These are phyloP conservation scores for Aschersonia sp. DNA, from an alignment of 2,329 filamentous ascomycete species.

Conservation along the genomic window DNA sequence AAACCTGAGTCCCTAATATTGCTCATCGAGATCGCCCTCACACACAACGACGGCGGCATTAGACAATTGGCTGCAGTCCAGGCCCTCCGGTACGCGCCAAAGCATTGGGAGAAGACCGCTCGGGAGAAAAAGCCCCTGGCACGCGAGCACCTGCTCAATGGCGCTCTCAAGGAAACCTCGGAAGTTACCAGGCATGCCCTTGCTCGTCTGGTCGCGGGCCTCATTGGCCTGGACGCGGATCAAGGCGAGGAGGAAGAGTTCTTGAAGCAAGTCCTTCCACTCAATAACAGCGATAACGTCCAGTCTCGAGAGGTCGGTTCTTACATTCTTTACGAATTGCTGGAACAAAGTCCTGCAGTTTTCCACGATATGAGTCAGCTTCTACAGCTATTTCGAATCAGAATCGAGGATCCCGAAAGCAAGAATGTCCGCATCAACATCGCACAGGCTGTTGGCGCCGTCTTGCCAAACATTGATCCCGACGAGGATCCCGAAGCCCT, in stretches of 20 bases:
- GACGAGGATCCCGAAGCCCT: slow-evolving; percentile 69
- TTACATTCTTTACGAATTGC: slow-evolving; percentile 82
- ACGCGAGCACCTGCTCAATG: slow-evolving; percentile 70
- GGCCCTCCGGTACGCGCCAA: slow-evolving; percentile 65
- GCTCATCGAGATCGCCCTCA: slow-evolving; percentile 77
- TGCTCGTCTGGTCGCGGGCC: slow-evolving; percentile 73
- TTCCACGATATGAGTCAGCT: slow-evolving; percentile 70
- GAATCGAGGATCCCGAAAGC: slow-evolving; percentile 81
- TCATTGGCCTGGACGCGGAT: slow-evolving; percentile 69
- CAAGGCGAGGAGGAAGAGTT: slow-evolving; percentile 69
- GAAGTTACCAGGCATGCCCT: slow-evolving; percentile 70
- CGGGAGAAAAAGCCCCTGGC: slow-evolving; percentile 66
- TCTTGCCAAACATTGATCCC: slow-evolving; percentile 75
- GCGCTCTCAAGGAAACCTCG: slow-evolving; percentile 66
- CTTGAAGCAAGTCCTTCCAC: slow-evolving; percentile 63
- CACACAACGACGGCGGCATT: slow-evolving; percentile 56
- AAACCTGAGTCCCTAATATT: slow-evolving; percentile 71
- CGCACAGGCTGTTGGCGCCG: slow-evolving; percentile 73
- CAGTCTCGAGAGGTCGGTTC: slow-evolving; percentile 79
- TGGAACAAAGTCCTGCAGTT: slow-evolving; percentile 74
- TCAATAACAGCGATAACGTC: slow-evolving; percentile 60
- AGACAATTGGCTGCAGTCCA: slow-evolving; percentile 89
- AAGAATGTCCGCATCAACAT: slow-evolving; percentile 91
- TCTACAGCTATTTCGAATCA: slow-evolving; percentile 70
- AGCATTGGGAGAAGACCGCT: slow-evolving; percentile 69